Evolutionary conservation across 164 flowering plant genomes (phyloP).

Genomic region (Berberis vulgaris): DNA sequence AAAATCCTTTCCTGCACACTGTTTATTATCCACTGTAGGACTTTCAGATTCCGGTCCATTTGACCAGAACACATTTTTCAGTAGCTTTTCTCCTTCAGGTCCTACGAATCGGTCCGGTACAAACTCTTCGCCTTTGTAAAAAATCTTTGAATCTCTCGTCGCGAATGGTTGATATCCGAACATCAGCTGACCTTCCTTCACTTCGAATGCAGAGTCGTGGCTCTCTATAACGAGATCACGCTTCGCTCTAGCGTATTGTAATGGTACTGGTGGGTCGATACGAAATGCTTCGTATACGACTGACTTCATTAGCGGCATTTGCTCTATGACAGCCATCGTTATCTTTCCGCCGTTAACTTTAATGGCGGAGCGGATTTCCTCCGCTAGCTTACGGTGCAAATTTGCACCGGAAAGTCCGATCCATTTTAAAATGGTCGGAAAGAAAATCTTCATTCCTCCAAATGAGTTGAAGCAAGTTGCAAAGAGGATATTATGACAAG

Average conservation of each 20-base stretch:
- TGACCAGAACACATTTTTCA: slow-evolving; percentile 73
- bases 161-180: slow-evolving; percentile 85
- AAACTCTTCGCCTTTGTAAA: slow-evolving; percentile 59
- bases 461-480: slow-evolving; percentile 19
- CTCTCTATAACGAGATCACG: slow-evolving; percentile 19
- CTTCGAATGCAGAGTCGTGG: slow-evolving; percentile 27
- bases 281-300: slow-evolving; percentile 23
- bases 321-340: slow-evolving; percentile 17
- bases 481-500: slow-evolving; percentile 24
- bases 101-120: slow-evolving; percentile 67
- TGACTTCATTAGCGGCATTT: slow-evolving; percentile 23
- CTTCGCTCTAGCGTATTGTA: slow-evolving; percentile 25
- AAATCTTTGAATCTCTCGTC: slow-evolving; percentile 56
- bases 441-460: slow-evolving; percentile 16
- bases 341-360: slow-evolving; percentile 18
- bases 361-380: slow-evolving; percentile 17
- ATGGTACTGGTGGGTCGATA: slow-evolving; percentile 24
- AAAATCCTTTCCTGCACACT: slow-evolving; percentile 81
- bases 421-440: slow-evolving; percentile 16
- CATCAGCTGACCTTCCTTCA: slow-evolving; percentile 59
- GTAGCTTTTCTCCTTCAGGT: slow-evolving; percentile 48
- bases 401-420: slow-evolving; percentile 12
- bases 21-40: slow-evolving; percentile 55
- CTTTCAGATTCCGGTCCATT: slow-evolving; percentile 63
- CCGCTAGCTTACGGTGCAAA: slow-evolving; percentile 13